These are phyloP conservation scores for Tolypocladium amazonense DNA, from an alignment of 2,329 filamentous ascomycete genomes.

Conservation along the genomic window DNA sequence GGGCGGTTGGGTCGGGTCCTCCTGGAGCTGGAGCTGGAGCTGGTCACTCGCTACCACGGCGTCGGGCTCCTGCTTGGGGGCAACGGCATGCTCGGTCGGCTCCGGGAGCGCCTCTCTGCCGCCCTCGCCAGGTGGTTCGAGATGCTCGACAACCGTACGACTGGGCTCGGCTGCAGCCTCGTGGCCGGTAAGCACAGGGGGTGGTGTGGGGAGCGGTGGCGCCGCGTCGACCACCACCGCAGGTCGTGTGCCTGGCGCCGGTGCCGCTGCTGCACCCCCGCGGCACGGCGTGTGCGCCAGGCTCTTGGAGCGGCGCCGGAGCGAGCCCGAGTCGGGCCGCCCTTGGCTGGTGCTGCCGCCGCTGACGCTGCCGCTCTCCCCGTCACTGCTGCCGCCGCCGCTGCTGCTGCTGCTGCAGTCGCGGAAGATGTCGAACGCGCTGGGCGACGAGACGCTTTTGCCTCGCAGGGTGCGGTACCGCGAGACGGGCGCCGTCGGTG, in stretches of 20 bases:
- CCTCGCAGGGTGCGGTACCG: conserved; percentile 22
- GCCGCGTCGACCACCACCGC: background rate
- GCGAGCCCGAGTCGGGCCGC: conserved; percentile 2
- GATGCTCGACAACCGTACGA: conserved; percentile 2
- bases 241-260: background rate
- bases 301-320: conserved; percentile 16
- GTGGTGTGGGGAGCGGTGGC: conserved; percentile 13
- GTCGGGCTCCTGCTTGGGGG: background rate
- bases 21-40: background rate
- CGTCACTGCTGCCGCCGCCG: background rate
- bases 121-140: conserved; percentile 2
- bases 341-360: conserved; percentile 6
- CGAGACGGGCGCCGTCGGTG: conserved; percentile 13
- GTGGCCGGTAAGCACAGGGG: conserved; percentile 14
- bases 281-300: conserved; percentile 8
- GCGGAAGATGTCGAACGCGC: conserved; percentile 19
- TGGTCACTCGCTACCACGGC: background rate
- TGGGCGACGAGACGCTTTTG: conserved; percentile 21
- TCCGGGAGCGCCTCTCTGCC: background rate
- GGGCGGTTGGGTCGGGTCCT: background rate
- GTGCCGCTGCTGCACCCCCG: no score
- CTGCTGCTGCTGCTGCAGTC: conserved; percentile 4
- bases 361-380: background rate
- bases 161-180: conserved; percentile 12
- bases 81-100: background rate